A percentile compares a stretch with the other conserved stretches of the same genome.
These are phyloP conservation scores for Cyberlindnera amylophila DNA, from an alignment of 805 yeast genomes.

Conservation along the genomic window DNA sequence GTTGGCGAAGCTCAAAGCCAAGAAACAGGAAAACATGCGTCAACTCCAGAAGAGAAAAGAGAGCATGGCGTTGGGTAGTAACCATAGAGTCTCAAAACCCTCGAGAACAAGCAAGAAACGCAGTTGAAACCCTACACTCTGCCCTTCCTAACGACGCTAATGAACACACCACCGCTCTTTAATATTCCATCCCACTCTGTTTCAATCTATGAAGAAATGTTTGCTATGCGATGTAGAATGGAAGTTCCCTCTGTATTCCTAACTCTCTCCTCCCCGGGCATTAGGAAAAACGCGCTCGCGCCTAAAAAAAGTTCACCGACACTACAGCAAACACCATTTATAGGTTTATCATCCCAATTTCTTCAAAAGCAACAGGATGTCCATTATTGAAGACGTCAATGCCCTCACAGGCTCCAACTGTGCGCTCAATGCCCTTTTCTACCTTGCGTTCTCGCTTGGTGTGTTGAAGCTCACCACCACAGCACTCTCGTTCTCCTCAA, in stretches of 20 bases:
- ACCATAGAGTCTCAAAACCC: slow-evolving; percentile 7
- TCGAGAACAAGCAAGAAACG: slow-evolving; percentile 1
- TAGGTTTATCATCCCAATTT: no score
- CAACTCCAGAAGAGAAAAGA: slow-evolving; percentile 20
- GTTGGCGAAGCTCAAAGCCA: slow-evolving; percentile 13
- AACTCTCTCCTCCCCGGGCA: no score
- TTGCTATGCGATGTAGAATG: no score
- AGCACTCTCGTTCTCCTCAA: slow-evolving; percentile 45
- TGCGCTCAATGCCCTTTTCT: slow-evolving; percentile 24
- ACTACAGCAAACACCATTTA: no score
- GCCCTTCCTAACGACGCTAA: not conserved
- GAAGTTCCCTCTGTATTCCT: no score
- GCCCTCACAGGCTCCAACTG: not conserved
- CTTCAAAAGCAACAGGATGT: no score
- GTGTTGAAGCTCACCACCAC: slow-evolving; percentile 51
- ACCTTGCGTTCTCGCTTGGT: slow-evolving; percentile 55
- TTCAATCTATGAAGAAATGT: no score
- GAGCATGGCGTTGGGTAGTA: slow-evolving; percentile 12
- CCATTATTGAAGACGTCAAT: not conserved
- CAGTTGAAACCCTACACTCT: no score
- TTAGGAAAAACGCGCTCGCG: no score
- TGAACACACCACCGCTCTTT: not conserved
- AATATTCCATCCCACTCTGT: no score
- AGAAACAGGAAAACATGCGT: slow-evolving; percentile 12
- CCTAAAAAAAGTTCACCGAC: no score